Conservation (phyloP, 441 rosid species). For the Aquilaria agallochum region DNA sequence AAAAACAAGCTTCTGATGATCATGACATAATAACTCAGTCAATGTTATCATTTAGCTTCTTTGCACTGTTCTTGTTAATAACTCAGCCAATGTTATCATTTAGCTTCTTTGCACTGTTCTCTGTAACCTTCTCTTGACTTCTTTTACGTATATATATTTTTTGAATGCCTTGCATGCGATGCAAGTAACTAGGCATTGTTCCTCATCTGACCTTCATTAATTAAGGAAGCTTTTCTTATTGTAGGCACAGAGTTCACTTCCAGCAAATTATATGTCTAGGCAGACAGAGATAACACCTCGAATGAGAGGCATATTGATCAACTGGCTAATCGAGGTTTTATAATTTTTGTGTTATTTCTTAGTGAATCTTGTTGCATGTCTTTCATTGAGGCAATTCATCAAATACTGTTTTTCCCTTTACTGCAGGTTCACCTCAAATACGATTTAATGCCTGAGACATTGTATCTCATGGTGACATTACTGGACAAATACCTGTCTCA, state of each 20-base stretch:
- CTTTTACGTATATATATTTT: no score
- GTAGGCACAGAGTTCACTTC: conserved; percentile 56
- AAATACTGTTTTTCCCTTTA: conserved; percentile 9
- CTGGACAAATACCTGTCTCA: conserved; percentile 79
- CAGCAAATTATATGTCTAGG: conserved; percentile 54
- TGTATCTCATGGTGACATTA: conserved; percentile 71
- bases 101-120: no score
- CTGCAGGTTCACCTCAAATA: conserved; percentile 81
- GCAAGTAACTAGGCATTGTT: no score
- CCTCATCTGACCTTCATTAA: no score
- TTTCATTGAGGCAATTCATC: conserved; percentile 1
- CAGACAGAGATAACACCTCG: conserved; percentile 61
- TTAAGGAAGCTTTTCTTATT: conserved; percentile 11
- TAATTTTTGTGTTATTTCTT: not conserved
- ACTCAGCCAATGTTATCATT: no score
- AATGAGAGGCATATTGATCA: conserved; percentile 86
- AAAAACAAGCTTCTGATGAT: no score
- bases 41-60: no score
- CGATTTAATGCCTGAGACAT: conserved; percentile 85
- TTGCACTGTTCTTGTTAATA: no score
- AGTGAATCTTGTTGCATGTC: not conserved
- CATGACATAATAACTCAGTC: no score
- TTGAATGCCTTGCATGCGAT: no score
- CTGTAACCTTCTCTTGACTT: no score
- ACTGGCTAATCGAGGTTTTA: conserved; percentile 89